Percentiles rank a stretch among this genome's conserved stretches.
phyloP scores from a whole-genome alignment of 208 protist genomes.

The Tritrichomonas musculus region DNA sequence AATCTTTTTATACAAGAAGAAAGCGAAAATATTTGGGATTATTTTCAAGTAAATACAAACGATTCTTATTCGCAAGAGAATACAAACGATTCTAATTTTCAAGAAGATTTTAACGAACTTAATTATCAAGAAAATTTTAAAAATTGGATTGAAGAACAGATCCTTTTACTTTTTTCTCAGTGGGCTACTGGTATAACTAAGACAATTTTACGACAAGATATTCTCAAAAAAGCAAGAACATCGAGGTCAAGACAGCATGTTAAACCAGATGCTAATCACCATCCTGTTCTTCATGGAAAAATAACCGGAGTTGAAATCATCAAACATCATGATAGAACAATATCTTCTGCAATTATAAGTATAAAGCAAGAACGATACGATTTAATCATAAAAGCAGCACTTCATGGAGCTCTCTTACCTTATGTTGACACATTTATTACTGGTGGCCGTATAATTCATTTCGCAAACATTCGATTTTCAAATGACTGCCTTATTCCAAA shows the following conservation, averaged over 20 bases:
- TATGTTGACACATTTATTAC: background rate
- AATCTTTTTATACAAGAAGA: too few species aligned
- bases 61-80: too few species aligned
- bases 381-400: background rate
- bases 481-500: background rate
- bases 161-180: background rate
- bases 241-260: background rate
- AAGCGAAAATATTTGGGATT: too few species aligned
- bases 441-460: background rate
- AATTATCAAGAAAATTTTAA: too few species aligned
- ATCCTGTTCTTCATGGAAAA: background rate
- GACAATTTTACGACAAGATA: background rate
- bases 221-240: background rate
- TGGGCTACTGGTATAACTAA: background rate
- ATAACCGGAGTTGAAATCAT: too few species aligned
- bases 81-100: too few species aligned
- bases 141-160: background rate
- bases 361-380: background rate
- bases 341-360: background rate
- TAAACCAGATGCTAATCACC: background rate
- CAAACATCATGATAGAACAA: background rate
- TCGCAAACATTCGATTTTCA: background rate
- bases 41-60: too few species aligned
- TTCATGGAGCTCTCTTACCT: background rate
- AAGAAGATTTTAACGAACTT: too few species aligned